Base-by-base conservation (phyloP, 2,329 filamentous ascomycete species). In the Trichoderma harzianum region DNA sequence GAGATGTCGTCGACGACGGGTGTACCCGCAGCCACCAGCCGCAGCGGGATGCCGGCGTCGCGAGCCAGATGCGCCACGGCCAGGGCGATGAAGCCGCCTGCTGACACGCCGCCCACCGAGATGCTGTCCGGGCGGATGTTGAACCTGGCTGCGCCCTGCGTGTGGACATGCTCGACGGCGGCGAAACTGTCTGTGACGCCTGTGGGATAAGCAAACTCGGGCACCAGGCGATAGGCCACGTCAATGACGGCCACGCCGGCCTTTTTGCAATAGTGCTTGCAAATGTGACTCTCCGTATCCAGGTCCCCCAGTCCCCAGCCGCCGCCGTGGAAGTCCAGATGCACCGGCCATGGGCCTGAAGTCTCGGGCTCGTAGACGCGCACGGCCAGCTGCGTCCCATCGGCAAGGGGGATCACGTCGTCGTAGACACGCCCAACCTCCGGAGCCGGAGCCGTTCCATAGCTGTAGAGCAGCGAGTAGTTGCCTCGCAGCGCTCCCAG, bases 161-260 rank as follows among this genome's bases (percentile, higher is more conserved):
- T 70, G 72, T 81, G 77, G 34, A 84, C 77, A 75, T 84, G 81
- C 71, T 82, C 77, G 39, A 87, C 75, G 2, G 82, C 83, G 7
- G 82, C 82, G 76, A 84, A 87, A 64, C 82, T 83, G 77, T 88
- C 86, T n/a, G 84, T 81, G 21, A 85, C 80, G 34, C 79, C 80
- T 16, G 82, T 81, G n/a, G 86, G 86, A 71, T 85, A 87, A 6
- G 83, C 78, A 73, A 82, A 76, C 76, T 87, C 85, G 10, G 86
- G 86, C 0, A 86, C 83, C 1, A 87, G 81, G 5, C 86, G 82
- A 74, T 88, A 88, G n/a, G 77, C 85, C 12, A 87, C 83, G 74
- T 86, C 84, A 69, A 88, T 80, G 32, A 87, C 84, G 16, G 80
- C 81, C 32, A 85, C 84, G 30, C 79, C 78, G 26, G 82, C 82